Base-by-base conservation (phyloP, 306 rosid genomes). In the Quercus aquifolioides region DNA sequence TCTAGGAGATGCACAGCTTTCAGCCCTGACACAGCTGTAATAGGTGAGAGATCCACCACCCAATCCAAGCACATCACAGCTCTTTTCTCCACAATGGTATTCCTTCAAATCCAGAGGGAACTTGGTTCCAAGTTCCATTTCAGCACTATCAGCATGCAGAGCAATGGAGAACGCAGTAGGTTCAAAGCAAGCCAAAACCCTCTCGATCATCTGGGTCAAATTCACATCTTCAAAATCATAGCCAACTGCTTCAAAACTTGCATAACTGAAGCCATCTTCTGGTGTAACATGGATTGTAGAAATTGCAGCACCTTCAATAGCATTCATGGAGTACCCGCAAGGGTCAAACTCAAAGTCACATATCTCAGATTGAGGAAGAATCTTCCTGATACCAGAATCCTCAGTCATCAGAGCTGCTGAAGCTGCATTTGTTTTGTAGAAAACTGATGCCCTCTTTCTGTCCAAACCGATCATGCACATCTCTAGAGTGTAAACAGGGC, bases 381-480 rank as follows among this genome's bases (percentile, higher is more conserved):
- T 90, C 75, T 90, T 86, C 76, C 92, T 80, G 76, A 94, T 92
- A 46, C 97, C 97, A n/a, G 97, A 91, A 9, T 86, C 83, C 41
- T 81, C 71, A 0, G 97, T 94, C 99, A 94, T 91, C 13, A 3
- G 73, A 65, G 86, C 82, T 2, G 97, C 92, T 23, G 99, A 90
- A 64, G 87, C 71, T 0, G 79, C 67, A 0, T 85, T 19, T 0
- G 80, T 46, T 75, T 89, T 92, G 87, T 87, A 94, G 80, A 94
- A 92, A 56, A 91, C 97, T 11, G 94, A 91, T 13, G 99, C 97
- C 30, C 68, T 85, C 84, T 90, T 88, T 70, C 84, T 86, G 76
- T 90, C 92, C 69, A 92, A 82, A 69, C 92, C 90, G n/a, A 91
- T 91, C 99, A 94, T 94, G 88, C 99, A 94, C 91, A 92, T 89